These are phyloP conservation scores for Aaosphaeria arxii DNA, from an alignment of 2,329 filamentous ascomycete genomes.

Conservation along the genomic window DNA sequence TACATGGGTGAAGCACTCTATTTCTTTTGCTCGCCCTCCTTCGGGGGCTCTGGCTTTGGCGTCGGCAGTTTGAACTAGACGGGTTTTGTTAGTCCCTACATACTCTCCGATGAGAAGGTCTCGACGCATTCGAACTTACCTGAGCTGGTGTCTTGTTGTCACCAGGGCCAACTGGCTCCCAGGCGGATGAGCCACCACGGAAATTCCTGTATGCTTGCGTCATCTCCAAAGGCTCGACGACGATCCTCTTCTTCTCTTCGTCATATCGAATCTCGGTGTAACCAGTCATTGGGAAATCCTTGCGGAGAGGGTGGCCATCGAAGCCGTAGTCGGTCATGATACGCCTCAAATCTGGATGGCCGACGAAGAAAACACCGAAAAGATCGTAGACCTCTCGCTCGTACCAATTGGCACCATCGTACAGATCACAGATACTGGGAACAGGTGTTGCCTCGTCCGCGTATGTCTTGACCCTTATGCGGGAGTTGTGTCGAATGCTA, in stretches of 20 bases:
- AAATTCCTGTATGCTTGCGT: conserved; percentile 99
- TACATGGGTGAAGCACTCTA: conserved; percentile 46
- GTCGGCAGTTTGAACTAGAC: conserved; percentile 84
- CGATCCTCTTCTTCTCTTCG: conserved; percentile 99
- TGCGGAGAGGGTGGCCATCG: conserved; percentile 93
- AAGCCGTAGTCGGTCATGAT: conserved; percentile 99
- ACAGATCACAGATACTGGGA: conserved; percentile 80
- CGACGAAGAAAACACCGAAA: conserved; percentile 94
- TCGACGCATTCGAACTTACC: conserved; percentile 38
- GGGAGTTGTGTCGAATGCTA: conserved; percentile 91
- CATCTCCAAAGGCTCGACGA: conserved; percentile 94
- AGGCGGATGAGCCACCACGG: conserved; percentile 69
- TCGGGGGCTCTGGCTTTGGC: conserved; percentile 83
- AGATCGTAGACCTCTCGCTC: conserved; percentile 97
- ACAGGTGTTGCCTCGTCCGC: conserved; percentile 94
- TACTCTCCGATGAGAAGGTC: not conserved
- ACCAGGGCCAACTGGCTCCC: conserved; percentile 70
- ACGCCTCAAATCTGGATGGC: conserved; percentile 89
- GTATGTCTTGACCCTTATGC: conserved; percentile 97
- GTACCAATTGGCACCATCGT: conserved; percentile 97
- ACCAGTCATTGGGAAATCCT: conserved; percentile 96
- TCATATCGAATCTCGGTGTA: conserved; percentile 98
- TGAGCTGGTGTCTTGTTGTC: conserved; percentile 74
- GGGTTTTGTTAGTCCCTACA: not conserved
- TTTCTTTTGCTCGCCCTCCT: conserved; percentile 90